A percentile compares a stretch with the other conserved stretches of the same genome.
Conservation (phyloP, 2,329 filamentous ascomycete species). For the Rutstroemia sydowiana region DNA sequence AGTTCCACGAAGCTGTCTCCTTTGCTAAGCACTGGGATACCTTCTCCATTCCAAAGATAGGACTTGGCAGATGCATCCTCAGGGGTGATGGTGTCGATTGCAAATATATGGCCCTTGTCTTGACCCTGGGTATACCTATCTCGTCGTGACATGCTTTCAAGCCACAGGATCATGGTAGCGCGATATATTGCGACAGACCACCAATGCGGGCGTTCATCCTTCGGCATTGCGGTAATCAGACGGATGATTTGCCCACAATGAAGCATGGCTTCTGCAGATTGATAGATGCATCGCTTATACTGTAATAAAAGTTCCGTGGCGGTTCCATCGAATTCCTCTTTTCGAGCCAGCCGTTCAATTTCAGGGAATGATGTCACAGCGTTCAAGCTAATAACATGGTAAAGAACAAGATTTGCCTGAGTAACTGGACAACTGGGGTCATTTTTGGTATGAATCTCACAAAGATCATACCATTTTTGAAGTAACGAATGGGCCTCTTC, state of each 20-base stretch:
- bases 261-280: slow-evolving; percentile 56
- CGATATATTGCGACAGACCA: slow-evolving; percentile 66
- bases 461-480: slow-evolving; percentile 61
- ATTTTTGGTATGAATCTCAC: slow-evolving; percentile 46
- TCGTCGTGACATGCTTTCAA: slow-evolving; percentile 48
- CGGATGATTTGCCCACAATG: slow-evolving; percentile 62
- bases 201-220: slow-evolving; percentile 57
- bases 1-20: slow-evolving; percentile 40
- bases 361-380: slow-evolving; percentile 60
- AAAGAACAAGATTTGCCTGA: slow-evolving; percentile 59
- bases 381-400: slow-evolving; percentile 64
- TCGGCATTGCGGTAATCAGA: slow-evolving; percentile 52
- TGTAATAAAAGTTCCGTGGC: slow-evolving; percentile 44
- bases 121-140: slow-evolving; percentile 31
- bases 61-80: slow-evolving; percentile 44
- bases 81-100: slow-evolving; percentile 42
- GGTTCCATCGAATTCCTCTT: slow-evolving; percentile 49
- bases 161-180: slow-evolving; percentile 56
- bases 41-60: slow-evolving; percentile 46
- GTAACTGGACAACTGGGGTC: slow-evolving; percentile 52
- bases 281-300: slow-evolving; percentile 56
- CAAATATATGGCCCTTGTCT: slow-evolving; percentile 35
- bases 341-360: slow-evolving; percentile 58
- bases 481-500: slow-evolving; percentile 59
- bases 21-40: slow-evolving; percentile 42